These are phyloP conservation scores for Penicillium sp. DNA, from an alignment of 2,329 filamentous ascomycete genomes.

Conservation along the genomic window DNA sequence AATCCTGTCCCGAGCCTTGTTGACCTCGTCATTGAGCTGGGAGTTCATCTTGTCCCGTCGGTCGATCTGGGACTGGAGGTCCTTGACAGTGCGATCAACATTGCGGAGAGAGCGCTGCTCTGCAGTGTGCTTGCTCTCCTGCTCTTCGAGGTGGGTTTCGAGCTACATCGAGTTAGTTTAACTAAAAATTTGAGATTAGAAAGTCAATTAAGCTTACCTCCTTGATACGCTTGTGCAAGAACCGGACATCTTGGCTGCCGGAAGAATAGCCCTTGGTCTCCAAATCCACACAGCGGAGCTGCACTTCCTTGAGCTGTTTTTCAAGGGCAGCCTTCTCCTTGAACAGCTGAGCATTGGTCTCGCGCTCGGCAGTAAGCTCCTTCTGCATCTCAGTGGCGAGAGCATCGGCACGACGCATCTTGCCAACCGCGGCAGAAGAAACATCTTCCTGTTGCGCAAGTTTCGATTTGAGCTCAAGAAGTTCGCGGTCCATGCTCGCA, in stretches of 20 bases:
- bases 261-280: constrained; percentile 97
- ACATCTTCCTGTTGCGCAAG: constrained; percentile 94
- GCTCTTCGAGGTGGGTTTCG: constrained; percentile 82
- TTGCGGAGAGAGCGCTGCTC: constrained; percentile 89
- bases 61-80: constrained; percentile 89
- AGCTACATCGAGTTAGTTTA: constrained; percentile 65
- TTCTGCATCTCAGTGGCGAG: constrained; percentile 88
- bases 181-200: neutral
- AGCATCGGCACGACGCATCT: constrained; percentile 94
- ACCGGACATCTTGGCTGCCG: constrained; percentile 92
- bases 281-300: constrained; percentile 86
- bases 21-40: constrained; percentile 81
- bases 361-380: constrained; percentile 85
- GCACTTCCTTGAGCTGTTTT: constrained; percentile 87
- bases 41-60: constrained; percentile 87
- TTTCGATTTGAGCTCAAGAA: constrained; percentile 85
- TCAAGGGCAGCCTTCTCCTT: constrained; percentile 90
- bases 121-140: constrained; percentile 77
- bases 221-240: constrained; percentile 91
- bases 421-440: constrained; percentile 87
- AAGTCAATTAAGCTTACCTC: constrained; percentile 68
- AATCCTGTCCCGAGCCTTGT: constrained; percentile 85
- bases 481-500: constrained; percentile 83
- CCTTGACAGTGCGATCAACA: constrained; percentile 91
- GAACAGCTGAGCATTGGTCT: constrained; percentile 78